phyloP scores from a whole-genome alignment of 352 stramenopile genomes.

The Phytophthora rubi region DNA sequence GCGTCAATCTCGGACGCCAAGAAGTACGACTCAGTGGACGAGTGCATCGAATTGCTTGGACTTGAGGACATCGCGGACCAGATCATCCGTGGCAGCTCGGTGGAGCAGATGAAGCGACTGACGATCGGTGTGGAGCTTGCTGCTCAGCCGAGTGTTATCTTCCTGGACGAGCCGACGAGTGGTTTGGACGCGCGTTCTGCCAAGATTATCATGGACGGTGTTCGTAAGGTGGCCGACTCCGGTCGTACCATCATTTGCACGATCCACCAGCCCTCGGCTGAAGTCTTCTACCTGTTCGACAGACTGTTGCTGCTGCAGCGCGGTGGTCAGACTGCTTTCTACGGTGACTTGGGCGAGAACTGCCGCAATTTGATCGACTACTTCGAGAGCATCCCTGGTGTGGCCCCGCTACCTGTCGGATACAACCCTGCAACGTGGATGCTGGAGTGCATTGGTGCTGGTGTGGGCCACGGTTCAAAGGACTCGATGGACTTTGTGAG shows the following conservation, averaged over 20 bases:
- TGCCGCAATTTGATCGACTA: conserved; percentile 31
- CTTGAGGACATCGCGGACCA: conserved; percentile 37
- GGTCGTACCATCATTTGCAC: conserved; percentile 67
- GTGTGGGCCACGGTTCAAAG: background rate
- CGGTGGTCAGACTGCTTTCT: conserved; percentile 24
- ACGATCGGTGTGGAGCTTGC: conserved; percentile 80
- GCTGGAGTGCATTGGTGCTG: conserved; percentile 54
- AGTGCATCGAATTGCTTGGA: conserved; percentile 29
- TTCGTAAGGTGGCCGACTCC: conserved; percentile 22
- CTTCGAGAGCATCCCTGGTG: conserved; percentile 43
- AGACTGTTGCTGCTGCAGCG: conserved; percentile 68
- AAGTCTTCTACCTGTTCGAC: conserved; percentile 87
- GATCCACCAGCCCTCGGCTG: conserved; percentile 87
- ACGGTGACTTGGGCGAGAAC: conserved; percentile 38
- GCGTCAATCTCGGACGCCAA: conserved; percentile 28
- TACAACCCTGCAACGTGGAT: conserved; percentile 84
- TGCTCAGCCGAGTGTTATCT: conserved; percentile 29
- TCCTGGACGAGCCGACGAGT: conserved; percentile 22
- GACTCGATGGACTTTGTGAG: conserved; percentile 30
- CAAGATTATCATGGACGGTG: conserved; percentile 23
- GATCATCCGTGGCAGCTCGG: conserved; percentile 35
- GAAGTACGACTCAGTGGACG: conserved; percentile 31
- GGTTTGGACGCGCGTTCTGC: conserved; percentile 14
- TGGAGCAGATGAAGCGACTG: conserved; percentile 30
- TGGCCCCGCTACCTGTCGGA: conserved; percentile 25